Base-by-base conservation (phyloP, 163 green algal species). In the Scenedesmus sp. region DNA sequence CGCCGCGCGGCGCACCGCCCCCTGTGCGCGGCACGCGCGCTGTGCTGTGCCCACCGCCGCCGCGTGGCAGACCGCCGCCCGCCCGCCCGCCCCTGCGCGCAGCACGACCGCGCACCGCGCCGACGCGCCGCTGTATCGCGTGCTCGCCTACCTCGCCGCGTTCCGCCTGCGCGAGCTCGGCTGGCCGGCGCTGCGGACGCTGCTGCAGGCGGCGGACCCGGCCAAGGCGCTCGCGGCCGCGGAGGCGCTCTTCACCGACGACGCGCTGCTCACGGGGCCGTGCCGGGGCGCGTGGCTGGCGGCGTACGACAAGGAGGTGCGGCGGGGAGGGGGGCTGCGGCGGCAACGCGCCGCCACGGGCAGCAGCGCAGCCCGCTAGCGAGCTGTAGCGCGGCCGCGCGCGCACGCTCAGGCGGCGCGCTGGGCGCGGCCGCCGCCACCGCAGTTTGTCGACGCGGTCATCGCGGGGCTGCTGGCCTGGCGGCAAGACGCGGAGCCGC, bases 171-270 rank as follows among this genome's bases (percentile, higher is more conserved):
- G 45, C 26, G 70, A 78, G 20, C 42, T 69, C 7, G 60, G 42
- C 42, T 70, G 48, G 10, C 42, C 34, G 4, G 48, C 60, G 9
- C 39, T 42, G 20, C 75, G 76, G 84, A 95, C 89, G 83, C 80
- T 85, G 4, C 77, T 96, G 63, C 71, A 87, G 66, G 69, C 84
- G 4, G 86, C 90, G 80, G 87, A 94, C 26, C 67, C 89, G 6
- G 88, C 93, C 66, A 95, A 95, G 82, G 92, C 94, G 86, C 63
- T 90, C 24, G 85, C 93, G 31, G 85, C 94, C 26, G 67, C 95
- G 42, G 64, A 80, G 13, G 94, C 90, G 69, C 39, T 94, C 1
- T 94, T 93, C 63, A n/a, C n/a, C n/a, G 78, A 93, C 45, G 70
- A 75, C 36, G 31, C 83, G 18, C 85, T 77, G 13, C 71, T 96